Conservation (phyloP, 2,329 filamentous ascomycete genomes). For the Colletotrichum gigasporum region DNA sequence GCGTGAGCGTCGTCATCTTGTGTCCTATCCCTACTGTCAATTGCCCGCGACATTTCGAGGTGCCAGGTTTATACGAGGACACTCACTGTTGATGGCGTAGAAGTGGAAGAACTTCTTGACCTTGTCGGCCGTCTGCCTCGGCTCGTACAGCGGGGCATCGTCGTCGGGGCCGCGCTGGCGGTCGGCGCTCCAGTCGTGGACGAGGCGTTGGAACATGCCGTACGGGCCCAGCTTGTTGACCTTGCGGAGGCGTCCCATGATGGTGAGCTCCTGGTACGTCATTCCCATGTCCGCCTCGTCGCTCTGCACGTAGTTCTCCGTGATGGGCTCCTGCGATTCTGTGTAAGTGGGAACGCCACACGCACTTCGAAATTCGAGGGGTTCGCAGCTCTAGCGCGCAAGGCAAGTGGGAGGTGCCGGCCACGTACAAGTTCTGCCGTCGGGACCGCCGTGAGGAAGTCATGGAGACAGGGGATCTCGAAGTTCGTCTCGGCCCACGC, state of each 20-base stretch:
- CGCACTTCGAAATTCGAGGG: background rate
- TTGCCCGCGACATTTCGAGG: no score
- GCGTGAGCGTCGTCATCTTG: no score
- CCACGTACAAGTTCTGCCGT: conserved; percentile 63
- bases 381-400: background rate
- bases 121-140: conserved; percentile 50
- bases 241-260: conserved; percentile 51
- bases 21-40: no score
- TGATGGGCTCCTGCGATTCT: conserved; percentile 65
- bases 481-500: conserved; percentile 69
- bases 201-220: conserved; percentile 55
- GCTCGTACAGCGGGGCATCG: conserved; percentile 42
- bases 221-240: conserved; percentile 57
- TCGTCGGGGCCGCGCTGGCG: conserved; percentile 39
- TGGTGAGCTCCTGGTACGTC: conserved; percentile 56
- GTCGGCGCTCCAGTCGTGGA: conserved; percentile 54
- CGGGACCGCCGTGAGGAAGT: conserved; percentile 71
- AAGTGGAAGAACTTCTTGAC: conserved; percentile 58
- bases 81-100: conserved; percentile 64
- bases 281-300: conserved; percentile 64
- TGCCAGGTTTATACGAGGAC: background rate
- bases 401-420: background rate
- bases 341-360: background rate
- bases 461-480: conserved; percentile 69
- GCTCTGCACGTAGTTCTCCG: conserved; percentile 63